A percentile compares a stretch with the other conserved stretches of the same genome.
These are phyloP conservation scores for Zea mays DNA, from an alignment of 176 grass and related monocot species.

Conservation along the genomic window DNA sequence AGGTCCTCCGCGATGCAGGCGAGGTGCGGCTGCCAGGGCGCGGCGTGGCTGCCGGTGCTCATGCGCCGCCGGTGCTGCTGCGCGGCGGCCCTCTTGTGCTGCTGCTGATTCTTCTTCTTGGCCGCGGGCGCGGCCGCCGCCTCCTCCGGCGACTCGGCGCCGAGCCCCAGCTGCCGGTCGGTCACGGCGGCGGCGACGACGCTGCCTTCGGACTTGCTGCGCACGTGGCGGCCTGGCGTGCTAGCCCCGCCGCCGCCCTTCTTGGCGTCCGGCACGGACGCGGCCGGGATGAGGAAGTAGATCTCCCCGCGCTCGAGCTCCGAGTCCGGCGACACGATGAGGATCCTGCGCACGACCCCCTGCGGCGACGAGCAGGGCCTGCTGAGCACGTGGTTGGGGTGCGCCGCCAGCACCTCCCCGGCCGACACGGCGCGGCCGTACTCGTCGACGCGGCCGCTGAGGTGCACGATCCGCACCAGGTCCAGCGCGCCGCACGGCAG, in stretches of 20 bases:
- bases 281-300: slow-evolving; percentile 78
- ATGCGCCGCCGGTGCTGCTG: slow-evolving; percentile 60
- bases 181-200: neutral
- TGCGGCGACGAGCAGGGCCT: slow-evolving; percentile 51
- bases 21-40: slow-evolving; percentile 72
- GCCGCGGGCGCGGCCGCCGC: neutral
- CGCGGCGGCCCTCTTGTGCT: slow-evolving; percentile 40
- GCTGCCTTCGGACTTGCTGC: slow-evolving; percentile 42
- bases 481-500: slow-evolving; percentile 89
- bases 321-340: slow-evolving; percentile 67
- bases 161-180: neutral
- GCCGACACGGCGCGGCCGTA: slow-evolving; percentile 68
- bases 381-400: slow-evolving; percentile 79
- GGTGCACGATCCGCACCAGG: slow-evolving; percentile 80
- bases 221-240: slow-evolving; percentile 27
- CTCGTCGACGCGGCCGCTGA: slow-evolving; percentile 85
- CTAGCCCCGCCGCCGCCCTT: neutral
- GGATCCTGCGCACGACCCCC: slow-evolving; percentile 51
- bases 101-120: slow-evolving; percentile 21
- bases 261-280: slow-evolving; percentile 55
- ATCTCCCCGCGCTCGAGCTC: slow-evolving; percentile 80
- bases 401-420: slow-evolving; percentile 63
- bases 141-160: neutral
- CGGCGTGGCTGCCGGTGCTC: slow-evolving; percentile 53
- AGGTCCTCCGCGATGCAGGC: slow-evolving; percentile 73